Evolutionary conservation across 2,329 filamentous ascomycete species (phyloP).

Genomic region (Sporothrix humicola): DNA sequence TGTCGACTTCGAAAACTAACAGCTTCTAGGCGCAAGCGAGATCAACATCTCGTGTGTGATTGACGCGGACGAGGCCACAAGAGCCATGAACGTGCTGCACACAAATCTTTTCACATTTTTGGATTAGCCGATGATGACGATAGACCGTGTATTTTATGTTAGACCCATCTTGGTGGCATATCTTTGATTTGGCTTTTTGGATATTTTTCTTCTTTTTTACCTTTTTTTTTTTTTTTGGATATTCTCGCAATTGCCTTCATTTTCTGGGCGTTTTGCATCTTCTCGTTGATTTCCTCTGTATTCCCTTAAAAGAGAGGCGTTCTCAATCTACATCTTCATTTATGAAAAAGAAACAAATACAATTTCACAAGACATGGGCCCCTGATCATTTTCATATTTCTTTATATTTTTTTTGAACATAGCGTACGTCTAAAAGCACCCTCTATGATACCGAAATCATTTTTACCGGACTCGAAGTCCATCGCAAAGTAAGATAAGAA

Average conservation of each 20-base stretch:
- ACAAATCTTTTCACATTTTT: conserved; percentile 97
- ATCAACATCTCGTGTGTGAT: conserved; percentile 99
- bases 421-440: not conserved
- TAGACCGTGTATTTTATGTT: conserved; percentile 18
- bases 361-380: not conserved
- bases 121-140: conserved; percentile 57
- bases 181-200: not conserved
- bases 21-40: conserved; percentile 79
- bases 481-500: not conserved
- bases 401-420: not conserved
- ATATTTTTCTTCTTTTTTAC: no score
- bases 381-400: not conserved
- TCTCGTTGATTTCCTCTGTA: conserved; percentile 2
- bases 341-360: conserved; percentile 1
- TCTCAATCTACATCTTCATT: not conserved
- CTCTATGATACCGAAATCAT: not conserved
- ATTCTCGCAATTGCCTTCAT: conserved; percentile 10
- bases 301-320: not conserved
- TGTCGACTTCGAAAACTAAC: not conserved
- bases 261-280: conserved; percentile 25
- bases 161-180: not conserved
- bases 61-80: conserved; percentile 84
- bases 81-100: conserved; percentile 94
- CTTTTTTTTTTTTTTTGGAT: no score
- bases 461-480: not conserved